Percentiles rank a stretch among this genome's conserved stretches.
Conservation (phyloP, 2,329 filamentous ascomycete genomes). For the Talaromyces albobiverticillius region DNA sequence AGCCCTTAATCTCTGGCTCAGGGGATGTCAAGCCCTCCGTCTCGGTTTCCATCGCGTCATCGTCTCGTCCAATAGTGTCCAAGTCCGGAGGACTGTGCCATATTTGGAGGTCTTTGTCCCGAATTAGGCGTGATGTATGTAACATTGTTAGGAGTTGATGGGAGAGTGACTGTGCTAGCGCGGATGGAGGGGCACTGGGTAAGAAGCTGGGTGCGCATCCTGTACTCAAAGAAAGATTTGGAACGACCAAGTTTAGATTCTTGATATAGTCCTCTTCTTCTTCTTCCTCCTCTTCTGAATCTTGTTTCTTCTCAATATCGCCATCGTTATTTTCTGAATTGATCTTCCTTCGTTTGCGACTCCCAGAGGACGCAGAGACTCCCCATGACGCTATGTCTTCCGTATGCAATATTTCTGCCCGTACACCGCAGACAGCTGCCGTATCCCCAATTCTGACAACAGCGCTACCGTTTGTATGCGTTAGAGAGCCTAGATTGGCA, state of each 20-base stretch:
- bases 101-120: slow-evolving; percentile 69
- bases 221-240: slow-evolving; percentile 89
- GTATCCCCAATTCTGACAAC: slow-evolving; percentile 87
- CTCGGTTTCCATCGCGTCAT: slow-evolving; percentile 38
- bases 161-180: slow-evolving; percentile 79
- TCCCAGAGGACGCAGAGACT: slow-evolving; percentile 37
- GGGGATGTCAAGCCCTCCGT: slow-evolving; percentile 35
- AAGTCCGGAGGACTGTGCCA: slow-evolving; percentile 56
- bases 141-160: slow-evolving; percentile 75
- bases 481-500: slow-evolving; percentile 78
- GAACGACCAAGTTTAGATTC: slow-evolving; percentile 70
- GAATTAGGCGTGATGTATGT: slow-evolving; percentile 66
- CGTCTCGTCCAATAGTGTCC: slow-evolving; percentile 29
- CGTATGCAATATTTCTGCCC: slow-evolving; percentile 77
- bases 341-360: slow-evolving; percentile 29
- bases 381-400: slow-evolving; percentile 64
- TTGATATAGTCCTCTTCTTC: slow-evolving; percentile 42
- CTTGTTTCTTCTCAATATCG: slow-evolving; percentile 4
- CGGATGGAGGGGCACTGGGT: slow-evolving; percentile 76
- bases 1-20: slow-evolving; percentile 66
- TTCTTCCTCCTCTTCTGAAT: slow-evolving; percentile 34
- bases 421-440: slow-evolving; percentile 88
- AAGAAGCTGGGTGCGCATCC: slow-evolving; percentile 84
- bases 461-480: slow-evolving; percentile 85
- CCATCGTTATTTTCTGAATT: slow-evolving; percentile 16